phyloP scores from a whole-genome alignment of 352 stramenopile genomes.

The Globisporangium heterothallicum region DNA sequence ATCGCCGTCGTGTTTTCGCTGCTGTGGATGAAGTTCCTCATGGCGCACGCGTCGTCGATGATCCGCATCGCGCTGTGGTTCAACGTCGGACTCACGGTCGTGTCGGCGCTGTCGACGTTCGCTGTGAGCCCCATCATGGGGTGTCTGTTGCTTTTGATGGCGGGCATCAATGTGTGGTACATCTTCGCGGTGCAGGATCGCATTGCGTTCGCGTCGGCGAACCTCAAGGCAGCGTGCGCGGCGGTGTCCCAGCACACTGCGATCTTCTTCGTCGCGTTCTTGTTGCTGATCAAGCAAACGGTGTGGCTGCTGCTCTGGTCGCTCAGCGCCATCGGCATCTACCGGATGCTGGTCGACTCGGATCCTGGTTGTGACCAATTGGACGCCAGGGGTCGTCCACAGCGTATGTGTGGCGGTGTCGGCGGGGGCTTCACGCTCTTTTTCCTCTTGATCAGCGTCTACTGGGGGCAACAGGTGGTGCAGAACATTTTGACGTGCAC shows the following conservation, averaged over 20 bases:
- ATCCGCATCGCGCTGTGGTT: conserved; percentile 80
- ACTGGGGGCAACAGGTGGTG: conserved; percentile 82
- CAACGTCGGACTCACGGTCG: conserved; percentile 69
- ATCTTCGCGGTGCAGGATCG: conserved; percentile 76
- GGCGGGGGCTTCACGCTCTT: conserved; percentile 61
- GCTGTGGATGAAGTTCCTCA: conserved; percentile 74
- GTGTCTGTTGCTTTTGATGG: conserved; percentile 50
- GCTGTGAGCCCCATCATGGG: conserved; percentile 55
- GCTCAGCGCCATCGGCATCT: conserved; percentile 59
- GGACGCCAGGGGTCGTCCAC: conserved; percentile 15
- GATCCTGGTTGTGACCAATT: conserved; percentile 58
- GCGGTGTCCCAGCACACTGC: conserved; percentile 48
- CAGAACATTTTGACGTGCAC: conserved; percentile 84
- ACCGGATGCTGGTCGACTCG: conserved; percentile 60
- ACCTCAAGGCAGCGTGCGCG: conserved; percentile 66
- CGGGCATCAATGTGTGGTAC: conserved; percentile 79
- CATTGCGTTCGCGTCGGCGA: conserved; percentile 79
- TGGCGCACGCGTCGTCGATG: conserved; percentile 67
- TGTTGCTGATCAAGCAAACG: conserved; percentile 66
- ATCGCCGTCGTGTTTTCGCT: conserved; percentile 52
- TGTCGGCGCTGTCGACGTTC: conserved; percentile 59
- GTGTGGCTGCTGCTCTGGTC: conserved; percentile 72
- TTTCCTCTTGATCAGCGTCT: conserved; percentile 79
- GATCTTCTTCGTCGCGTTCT: conserved; percentile 62
- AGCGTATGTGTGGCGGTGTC: conserved; percentile 53